phyloP scores from a whole-genome alignment of 2,329 filamentous ascomycete species.

The Paraphaeosphaeria sporulosa region DNA sequence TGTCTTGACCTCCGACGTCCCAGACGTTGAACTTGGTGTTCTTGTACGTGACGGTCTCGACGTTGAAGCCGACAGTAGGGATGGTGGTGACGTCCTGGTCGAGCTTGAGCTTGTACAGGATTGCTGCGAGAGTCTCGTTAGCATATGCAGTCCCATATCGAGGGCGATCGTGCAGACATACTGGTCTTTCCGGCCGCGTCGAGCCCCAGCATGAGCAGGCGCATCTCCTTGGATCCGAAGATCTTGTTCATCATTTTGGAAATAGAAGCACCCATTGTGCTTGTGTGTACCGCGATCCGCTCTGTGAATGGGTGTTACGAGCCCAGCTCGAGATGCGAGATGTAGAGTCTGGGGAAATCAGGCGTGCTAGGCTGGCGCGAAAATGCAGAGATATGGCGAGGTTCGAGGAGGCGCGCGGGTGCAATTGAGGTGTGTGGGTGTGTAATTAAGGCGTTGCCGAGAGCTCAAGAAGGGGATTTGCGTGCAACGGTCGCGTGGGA shows the following conservation, averaged over 20 bases:
- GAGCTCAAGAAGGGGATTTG: slow-evolving; percentile 1
- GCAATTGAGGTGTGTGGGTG: background rate
- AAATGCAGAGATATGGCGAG: background rate
- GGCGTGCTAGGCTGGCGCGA: background rate
- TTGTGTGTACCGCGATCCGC: slow-evolving; percentile 38
- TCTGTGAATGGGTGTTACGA: slow-evolving; percentile 13
- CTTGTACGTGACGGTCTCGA: slow-evolving; percentile 99
- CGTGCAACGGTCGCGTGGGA: slow-evolving; percentile 11
- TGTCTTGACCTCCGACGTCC: slow-evolving; percentile 99
- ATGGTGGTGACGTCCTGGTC: slow-evolving; percentile 99
- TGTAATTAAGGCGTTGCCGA: slow-evolving; percentile 5
- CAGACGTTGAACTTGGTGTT: slow-evolving; percentile 99
- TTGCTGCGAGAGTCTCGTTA: slow-evolving; percentile 60
- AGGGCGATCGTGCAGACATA: slow-evolving; percentile 42
- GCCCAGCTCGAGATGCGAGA: slow-evolving; percentile 15
- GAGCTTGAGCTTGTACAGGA: slow-evolving; percentile 99
- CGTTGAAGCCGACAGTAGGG: slow-evolving; percentile 99
- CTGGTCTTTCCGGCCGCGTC: slow-evolving; percentile 98
- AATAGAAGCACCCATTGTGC: slow-evolving; percentile 85
- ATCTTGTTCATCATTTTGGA: slow-evolving; percentile 98
- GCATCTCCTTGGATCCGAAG: slow-evolving; percentile 99
- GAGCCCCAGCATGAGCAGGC: slow-evolving; percentile 94
- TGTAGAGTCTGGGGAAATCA: slow-evolving; percentile 1
- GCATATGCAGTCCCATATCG: slow-evolving; percentile 11
- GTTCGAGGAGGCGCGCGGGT: background rate